Conservation (phyloP, 78 protist species). For the Emiliania huxleyi region DNA sequence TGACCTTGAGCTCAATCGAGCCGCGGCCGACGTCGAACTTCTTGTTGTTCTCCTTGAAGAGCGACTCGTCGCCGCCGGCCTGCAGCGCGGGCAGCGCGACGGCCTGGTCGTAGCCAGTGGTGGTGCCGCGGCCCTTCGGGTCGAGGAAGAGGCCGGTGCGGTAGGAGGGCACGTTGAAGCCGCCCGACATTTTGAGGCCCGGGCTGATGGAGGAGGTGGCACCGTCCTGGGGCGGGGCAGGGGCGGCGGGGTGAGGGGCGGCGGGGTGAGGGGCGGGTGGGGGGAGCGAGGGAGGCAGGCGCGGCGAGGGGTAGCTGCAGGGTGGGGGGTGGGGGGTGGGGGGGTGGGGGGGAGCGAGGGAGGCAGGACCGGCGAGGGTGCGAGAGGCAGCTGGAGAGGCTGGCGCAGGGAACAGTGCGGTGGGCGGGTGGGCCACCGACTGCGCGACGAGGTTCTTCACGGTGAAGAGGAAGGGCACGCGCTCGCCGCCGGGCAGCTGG, state of each 20-base stretch:
- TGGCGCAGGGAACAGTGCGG: too few species aligned
- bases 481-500: constrained; percentile 62
- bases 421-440: too few species aligned
- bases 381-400: too few species aligned
- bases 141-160: constrained; percentile 57
- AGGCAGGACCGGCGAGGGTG: too few species aligned
- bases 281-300: too few species aligned
- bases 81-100: constrained; percentile 50
- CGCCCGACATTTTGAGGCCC: not conserved
- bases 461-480: constrained; percentile 58
- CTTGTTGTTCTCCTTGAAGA: constrained; percentile 57
- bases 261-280: too few species aligned
- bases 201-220: not conserved
- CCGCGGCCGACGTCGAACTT: not conserved
- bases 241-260: too few species aligned
- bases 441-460: constrained; percentile 50
- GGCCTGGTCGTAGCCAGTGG: constrained; percentile 58
- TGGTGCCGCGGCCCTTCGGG: constrained; percentile 62
- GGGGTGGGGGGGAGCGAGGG: too few species aligned
- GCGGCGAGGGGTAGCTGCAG: too few species aligned
- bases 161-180: constrained; percentile 49
- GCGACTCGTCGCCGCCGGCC: constrained; percentile 33
- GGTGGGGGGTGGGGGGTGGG: too few species aligned
- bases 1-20: not conserved
- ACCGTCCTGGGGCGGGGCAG: too few species aligned